phyloP scores from a whole-genome alignment of 768 basidiomycete species.

The Termitomyces sp. region DNA sequence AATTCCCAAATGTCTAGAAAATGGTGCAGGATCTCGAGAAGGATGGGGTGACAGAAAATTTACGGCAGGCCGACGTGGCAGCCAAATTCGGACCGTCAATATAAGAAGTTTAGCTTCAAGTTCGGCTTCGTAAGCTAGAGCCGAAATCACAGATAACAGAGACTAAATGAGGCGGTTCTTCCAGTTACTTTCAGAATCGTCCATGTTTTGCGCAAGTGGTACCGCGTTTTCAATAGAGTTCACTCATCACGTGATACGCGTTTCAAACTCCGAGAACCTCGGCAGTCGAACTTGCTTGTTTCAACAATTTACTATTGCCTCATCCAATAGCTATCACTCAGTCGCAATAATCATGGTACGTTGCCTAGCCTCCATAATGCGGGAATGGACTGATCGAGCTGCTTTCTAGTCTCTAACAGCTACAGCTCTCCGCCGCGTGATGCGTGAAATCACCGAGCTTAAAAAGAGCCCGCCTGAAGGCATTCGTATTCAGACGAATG shows the following conservation, averaged over 20 bases:
- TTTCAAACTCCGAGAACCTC: constrained; percentile 9
- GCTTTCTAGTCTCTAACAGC: constrained; percentile 40
- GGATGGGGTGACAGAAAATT: no score
- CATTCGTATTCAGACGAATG: constrained; percentile 81
- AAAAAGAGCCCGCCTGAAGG: constrained; percentile 85
- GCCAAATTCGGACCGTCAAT: no score
- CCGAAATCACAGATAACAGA: no score
- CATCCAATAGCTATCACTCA: background rate
- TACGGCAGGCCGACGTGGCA: no score
- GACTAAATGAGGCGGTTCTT: no score
- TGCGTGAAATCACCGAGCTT: constrained; percentile 82
- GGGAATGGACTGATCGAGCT: background rate
- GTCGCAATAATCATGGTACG: constrained; percentile 14
- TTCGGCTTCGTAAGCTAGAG: no score
- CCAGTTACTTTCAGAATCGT: background rate
- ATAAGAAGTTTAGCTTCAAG: no score
- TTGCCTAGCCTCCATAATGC: background rate
- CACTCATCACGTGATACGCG: background rate
- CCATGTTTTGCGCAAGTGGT: background rate
- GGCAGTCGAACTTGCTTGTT: constrained; percentile 3
- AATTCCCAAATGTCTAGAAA: no score
- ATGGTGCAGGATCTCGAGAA: no score
- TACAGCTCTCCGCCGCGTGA: constrained; percentile 74
- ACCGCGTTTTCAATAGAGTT: no score
- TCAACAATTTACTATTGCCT: constrained; percentile 8